Base-by-base conservation (phyloP, 352 stramenopile genomes). In the Globisporangium radiosum region DNA sequence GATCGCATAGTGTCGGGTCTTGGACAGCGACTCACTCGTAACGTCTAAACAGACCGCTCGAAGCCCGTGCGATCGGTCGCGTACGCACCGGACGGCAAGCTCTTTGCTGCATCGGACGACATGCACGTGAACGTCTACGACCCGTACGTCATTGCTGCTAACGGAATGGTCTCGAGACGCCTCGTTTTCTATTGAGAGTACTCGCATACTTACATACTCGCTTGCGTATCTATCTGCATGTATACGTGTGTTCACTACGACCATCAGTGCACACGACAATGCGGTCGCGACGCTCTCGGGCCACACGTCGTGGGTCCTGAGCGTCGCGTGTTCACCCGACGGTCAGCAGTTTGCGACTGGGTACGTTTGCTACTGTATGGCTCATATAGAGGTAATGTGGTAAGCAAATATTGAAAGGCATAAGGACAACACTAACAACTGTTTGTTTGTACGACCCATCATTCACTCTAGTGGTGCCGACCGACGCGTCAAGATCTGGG, bases 121-220 rank as follows among this genome's bases (percentile, higher is more conserved):
- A 95, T 95, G 85, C 81, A 95, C 56, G 68, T 97, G 60, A 97
- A 96, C 56, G 80, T 97, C 58, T 96, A 97, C 67, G 89, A 97
- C 68, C 78, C 93, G 86, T 96, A 81, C 70, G 86, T 84, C 7
- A 19, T 7, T 56, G 3, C 25, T 57, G 13, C 39, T 61, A 17
- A 25, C 17, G 47, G 3, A 4, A 13, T 11, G 57, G 14, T 48
- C 7, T 48, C 36, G n/a, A 5, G n/a, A 47, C 10, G 5, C 19
- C 2, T 5, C 13, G 50, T 10, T 19, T 57, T 2, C 3, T 7
- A 50, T 4, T 14, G 25, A 38, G 25, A 33, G 25, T 33, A 3
- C 25, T 33, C 43, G 14, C 36, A 38, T 49, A 36, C 11, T 43
- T 14, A 54, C 36, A 3, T 7, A 15, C 5, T 13, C 6, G 9